These are phyloP conservation scores for Leersia perrieri DNA, from an alignment of 176 grass and related monocot species.

Conservation along the genomic window DNA sequence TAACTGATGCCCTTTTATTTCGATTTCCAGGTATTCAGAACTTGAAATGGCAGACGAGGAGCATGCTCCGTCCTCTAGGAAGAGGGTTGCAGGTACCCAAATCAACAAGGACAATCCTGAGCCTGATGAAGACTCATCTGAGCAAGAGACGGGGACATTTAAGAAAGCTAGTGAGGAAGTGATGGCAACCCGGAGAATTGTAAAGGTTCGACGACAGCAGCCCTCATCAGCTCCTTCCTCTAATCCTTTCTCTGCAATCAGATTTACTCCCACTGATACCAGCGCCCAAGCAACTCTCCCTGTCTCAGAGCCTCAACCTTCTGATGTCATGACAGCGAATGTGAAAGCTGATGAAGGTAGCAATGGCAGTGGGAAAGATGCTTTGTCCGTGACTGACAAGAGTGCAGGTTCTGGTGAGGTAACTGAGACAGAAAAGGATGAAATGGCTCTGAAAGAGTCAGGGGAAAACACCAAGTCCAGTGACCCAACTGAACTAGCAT, in stretches of 20 bases:
- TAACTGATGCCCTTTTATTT: background rate
- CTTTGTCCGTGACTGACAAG: background rate
- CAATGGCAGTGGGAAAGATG: constrained; percentile 42
- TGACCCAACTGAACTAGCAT: constrained; percentile 3
- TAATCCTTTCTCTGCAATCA: constrained; percentile 84
- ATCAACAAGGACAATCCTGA: constrained; percentile 89
- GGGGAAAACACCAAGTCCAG: constrained; percentile 6
- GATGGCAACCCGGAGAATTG: constrained; percentile 80
- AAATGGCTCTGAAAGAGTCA: constrained; percentile 16
- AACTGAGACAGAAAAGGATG: constrained; percentile 23
- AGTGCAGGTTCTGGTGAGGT: constrained; percentile 22
- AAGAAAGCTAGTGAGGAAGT: constrained; percentile 97
- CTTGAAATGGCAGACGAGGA: constrained; percentile 66
- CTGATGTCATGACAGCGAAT: constrained; percentile 35
- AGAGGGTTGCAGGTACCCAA: constrained; percentile 78
- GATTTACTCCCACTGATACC: constrained; percentile 52
- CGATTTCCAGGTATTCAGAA: constrained; percentile 20
- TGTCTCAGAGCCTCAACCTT: constrained; percentile 33
- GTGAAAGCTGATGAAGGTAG: constrained; percentile 34
- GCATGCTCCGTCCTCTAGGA: constrained; percentile 68
- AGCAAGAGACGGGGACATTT: constrained; percentile 70
- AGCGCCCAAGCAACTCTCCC: constrained; percentile 42
- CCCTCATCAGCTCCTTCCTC: constrained; percentile 46
- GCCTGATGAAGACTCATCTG: constrained; percentile 63
- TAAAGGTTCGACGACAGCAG: constrained; percentile 75